These are phyloP conservation scores for Tremella fuciformis DNA, from an alignment of 768 basidiomycete species.

Conservation along the genomic window DNA sequence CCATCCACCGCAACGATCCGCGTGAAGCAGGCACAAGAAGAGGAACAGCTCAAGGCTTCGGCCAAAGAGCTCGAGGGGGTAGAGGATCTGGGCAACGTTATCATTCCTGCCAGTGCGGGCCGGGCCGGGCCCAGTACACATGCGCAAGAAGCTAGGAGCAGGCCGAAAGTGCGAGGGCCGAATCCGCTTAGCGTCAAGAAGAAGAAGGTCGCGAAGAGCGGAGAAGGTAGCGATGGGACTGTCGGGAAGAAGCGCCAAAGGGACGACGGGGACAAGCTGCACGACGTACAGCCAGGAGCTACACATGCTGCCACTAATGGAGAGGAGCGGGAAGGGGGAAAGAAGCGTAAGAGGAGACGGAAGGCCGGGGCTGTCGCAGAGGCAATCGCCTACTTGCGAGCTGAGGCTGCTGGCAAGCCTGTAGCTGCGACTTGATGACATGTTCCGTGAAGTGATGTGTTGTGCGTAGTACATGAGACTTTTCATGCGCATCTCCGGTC, in stretches of 20 bases:
- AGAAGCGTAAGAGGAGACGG: conserved; percentile 35
- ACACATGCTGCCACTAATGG: conserved; percentile 11
- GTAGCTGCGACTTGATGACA: no score
- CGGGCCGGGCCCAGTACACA: neutral
- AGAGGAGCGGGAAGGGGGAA: conserved; percentile 21
- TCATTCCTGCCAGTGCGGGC: conserved; percentile 29
- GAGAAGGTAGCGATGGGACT: neutral
- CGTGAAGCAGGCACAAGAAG: conserved; percentile 66
- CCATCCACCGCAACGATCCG: conserved; percentile 73
- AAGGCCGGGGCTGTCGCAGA: conserved; percentile 34
- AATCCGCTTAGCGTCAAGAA: conserved; percentile 93
- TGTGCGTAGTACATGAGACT: no score
- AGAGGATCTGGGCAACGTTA: conserved; percentile 19
- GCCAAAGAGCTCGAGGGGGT: conserved; percentile 53
- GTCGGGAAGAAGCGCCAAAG: neutral
- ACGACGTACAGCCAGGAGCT: conserved; percentile 8
- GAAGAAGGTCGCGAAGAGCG: conserved; percentile 53
- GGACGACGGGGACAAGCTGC: conserved; percentile 5
- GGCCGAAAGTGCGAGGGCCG: conserved; percentile 71
- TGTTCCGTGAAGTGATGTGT: no score
- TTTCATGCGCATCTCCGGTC: no score
- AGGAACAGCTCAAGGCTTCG: conserved; percentile 50
- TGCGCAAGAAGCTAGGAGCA: conserved; percentile 18
- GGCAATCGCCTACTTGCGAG: conserved; percentile 33
- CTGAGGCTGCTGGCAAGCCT: conserved; percentile 4